Evolutionary conservation across 2,329 filamentous ascomycete genomes (phyloP).

Genomic region (Pyrenophora graminea): DNA sequence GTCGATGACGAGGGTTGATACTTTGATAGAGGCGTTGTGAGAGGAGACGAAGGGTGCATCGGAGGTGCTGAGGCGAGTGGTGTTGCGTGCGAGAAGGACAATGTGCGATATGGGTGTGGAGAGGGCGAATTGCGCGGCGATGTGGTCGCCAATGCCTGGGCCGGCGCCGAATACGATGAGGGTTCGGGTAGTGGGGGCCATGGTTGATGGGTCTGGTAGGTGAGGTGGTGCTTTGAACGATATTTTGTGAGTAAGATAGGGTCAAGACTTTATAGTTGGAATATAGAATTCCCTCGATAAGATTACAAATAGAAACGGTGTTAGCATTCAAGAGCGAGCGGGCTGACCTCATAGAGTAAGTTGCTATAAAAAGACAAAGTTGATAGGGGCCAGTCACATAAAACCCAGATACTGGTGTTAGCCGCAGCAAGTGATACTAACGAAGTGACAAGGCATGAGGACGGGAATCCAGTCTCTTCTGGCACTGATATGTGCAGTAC

Average conservation of each 20-base stretch:
- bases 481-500: too few species aligned
- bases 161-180: slow-evolving; percentile 54
- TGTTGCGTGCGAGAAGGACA: slow-evolving; percentile 54
- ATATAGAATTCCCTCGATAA: too few species aligned
- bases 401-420: background rate
- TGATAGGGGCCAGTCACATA: too few species aligned
- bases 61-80: slow-evolving; percentile 47
- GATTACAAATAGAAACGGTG: too few species aligned
- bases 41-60: slow-evolving; percentile 39
- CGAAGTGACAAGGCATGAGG: background rate
- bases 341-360: too few species aligned
- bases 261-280: too few species aligned
- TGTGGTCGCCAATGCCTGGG: slow-evolving; percentile 54
- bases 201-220: background rate
- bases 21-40: slow-evolving; percentile 33
- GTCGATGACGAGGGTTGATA: slow-evolving; percentile 54
- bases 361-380: too few species aligned
- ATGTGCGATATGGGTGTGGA: slow-evolving; percentile 53
- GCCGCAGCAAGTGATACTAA: background rate
- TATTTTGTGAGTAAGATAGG: background rate
- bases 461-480: too few species aligned
- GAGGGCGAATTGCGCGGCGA: slow-evolving; percentile 48
- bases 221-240: too few species aligned
- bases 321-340: too few species aligned
- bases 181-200: slow-evolving; percentile 20